These are phyloP conservation scores for Myriosclerotinia duriaeana DNA, from an alignment of 2,329 filamentous ascomycete genomes.

Conservation along the genomic window DNA sequence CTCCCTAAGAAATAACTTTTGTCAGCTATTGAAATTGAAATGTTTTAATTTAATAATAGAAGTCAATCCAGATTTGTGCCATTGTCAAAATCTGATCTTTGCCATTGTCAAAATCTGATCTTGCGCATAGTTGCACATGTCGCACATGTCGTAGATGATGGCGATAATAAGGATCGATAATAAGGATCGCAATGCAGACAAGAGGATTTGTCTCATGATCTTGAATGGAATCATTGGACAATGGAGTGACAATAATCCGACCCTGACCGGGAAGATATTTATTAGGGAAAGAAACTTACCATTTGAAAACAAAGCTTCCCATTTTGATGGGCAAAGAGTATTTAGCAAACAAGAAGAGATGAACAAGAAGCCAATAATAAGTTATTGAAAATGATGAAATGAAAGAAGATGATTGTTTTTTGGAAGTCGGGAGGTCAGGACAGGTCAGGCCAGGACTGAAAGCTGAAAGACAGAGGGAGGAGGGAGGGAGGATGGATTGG, in stretches of 20 bases:
- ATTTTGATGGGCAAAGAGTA: constrained; percentile 32
- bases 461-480: neutral
- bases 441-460: too few species aligned
- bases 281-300: constrained; percentile 33
- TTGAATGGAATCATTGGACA: neutral
- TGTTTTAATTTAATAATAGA: neutral
- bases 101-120: neutral
- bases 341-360: constrained; percentile 3
- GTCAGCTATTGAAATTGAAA: constrained; percentile 6
- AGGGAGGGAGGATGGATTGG: neutral
- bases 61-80: neutral
- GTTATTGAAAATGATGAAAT: neutral
- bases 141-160: neutral
- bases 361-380: neutral
- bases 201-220: neutral
- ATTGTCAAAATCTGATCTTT: neutral
- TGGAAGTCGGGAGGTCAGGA: neutral
- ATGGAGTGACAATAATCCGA: neutral
- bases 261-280: neutral
- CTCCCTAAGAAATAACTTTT: constrained; percentile 57
- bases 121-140: constrained; percentile 1
- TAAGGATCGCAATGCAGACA: neutral
- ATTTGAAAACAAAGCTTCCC: constrained; percentile 44
- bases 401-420: neutral
- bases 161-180: too few species aligned